A percentile compares a stretch with the other conserved stretches of the same genome.
Conservation (phyloP, 2,329 filamentous ascomycete genomes). For the Colletotrichum navitas region DNA sequence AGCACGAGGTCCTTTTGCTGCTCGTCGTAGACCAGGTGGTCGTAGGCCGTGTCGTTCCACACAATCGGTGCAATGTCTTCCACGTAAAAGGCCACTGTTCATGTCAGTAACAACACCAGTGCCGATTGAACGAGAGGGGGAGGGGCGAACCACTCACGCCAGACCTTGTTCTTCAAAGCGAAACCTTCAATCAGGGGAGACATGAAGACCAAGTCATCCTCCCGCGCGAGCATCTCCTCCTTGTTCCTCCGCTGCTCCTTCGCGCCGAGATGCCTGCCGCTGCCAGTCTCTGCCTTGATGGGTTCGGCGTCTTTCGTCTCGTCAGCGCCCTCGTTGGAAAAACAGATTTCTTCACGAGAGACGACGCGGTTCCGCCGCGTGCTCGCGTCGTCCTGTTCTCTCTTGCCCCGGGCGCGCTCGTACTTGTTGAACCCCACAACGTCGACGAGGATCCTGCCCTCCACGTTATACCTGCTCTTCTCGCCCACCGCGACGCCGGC, state of each 20-base stretch:
- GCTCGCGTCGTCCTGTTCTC: conserved; percentile 51
- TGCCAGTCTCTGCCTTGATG: not conserved
- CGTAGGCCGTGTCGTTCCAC: conserved; percentile 61
- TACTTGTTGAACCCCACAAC: conserved; percentile 58
- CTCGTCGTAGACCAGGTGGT: conserved; percentile 61
- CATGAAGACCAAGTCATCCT: conserved; percentile 57
- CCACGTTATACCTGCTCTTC: conserved; percentile 53
- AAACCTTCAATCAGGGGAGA: conserved; percentile 58
- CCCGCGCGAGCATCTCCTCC: conserved; percentile 53
- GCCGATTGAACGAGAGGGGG: not conserved
- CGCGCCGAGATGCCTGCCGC: conserved; percentile 48
- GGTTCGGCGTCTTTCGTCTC: not conserved
- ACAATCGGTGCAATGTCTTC: conserved; percentile 57
- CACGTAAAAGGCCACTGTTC: conserved; percentile 51
- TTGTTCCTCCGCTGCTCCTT: conserved; percentile 55
- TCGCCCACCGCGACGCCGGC: conserved; percentile 54
- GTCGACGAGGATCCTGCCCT: conserved; percentile 57
- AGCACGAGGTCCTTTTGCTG: conserved; percentile 62
- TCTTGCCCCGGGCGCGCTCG: conserved; percentile 52
- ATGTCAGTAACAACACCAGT: not conserved
- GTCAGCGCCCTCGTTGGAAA: not conserved
- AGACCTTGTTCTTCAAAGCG: conserved; percentile 60
- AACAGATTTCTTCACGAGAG: not conserved
- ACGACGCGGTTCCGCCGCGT: conserved; percentile 44
- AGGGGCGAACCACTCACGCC: conserved; percentile 51